Evolutionary conservation across 257 asterid genomes (phyloP), one percentile per base, ranked within the genome.

Genomic region (Forsythia suspensa): DNA sequence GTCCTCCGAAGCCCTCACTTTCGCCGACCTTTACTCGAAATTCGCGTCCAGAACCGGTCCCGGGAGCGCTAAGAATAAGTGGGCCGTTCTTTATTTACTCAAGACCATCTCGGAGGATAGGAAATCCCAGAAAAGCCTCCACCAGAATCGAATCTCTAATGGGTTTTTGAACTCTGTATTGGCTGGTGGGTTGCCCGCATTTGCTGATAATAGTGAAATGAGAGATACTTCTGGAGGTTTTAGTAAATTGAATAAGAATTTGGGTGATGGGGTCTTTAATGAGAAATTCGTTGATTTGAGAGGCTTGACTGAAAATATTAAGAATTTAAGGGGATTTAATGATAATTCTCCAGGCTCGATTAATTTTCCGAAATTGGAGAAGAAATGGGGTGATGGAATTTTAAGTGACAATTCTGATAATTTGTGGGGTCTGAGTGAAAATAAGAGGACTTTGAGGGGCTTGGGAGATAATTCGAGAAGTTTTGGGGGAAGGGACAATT

Each of bases 1-100:
- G 89, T 91, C 99, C 75, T 90, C 97, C 80, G 92, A 92, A 83
- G 99, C 97, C 85, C 95, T 96, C 69, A 90, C 91, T 66, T 96
- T 96, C 66, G 86, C 97, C 43, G 99, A 96, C 85, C 87, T 94
- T 1, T 91, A 85, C 79, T 21, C 97, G 12, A 90, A 96, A 71
- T 89, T 96, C 70, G 87, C 96, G 29, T 80, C 78, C 34, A 94
- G 84, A 86, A 86, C 79, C 9, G 97, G 97, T 16, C 92, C 95
- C 2, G 99, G 99, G 5, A 86, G 95, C 57, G 93, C 94, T 9
- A 85, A 79, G 43, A 92, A 92, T 74, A 96, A 96, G 87, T 96
- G 99, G 99, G 95, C 96, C 7, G 91, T 94, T 55, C 89, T 96
- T 3, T 96, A 94, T 87, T 84, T 96, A 95, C 95, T 96, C 67